Evolutionary conservation across 2,329 filamentous ascomycete species (phyloP), one percentile per base, ranked within the genome.

Genomic region (Davidsoniella virescens): DNA sequence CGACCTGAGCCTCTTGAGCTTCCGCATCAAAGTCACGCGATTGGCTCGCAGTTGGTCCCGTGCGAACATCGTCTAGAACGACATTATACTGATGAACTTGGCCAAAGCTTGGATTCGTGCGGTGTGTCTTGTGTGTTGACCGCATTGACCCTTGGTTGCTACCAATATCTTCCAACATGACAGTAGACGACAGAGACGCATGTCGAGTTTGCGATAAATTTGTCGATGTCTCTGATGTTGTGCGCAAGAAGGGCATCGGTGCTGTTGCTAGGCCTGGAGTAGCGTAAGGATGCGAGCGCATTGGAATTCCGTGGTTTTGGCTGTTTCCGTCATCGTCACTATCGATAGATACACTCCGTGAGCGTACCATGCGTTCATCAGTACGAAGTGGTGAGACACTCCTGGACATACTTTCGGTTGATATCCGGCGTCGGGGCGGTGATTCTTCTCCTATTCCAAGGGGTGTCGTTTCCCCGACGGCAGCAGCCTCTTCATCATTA

Each of bases 1-100:
- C 44, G 20, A 51, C 39, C 39, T 51, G 43, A 14, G 41, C 50
- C 36, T 51, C 43, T n/a, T 51, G 50, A 18, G 44, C 50, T 26
- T 51, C 50, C 5, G 41, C 44, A 44, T 51, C 50, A 12, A 51
- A 39, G 14, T 40, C 40, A 14, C 39, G 23, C 26, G 29, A 44
- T 36, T 46, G 44, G 6, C 40, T 44, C 39, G 44, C 26, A 5
- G 50, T 37, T 16, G 37, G 23, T 29, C 44, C 47, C 18, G 38
- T 47, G 20, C 44, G 44, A 12, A 51, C 50, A 17, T 47, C 44
- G 20, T 51, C 50, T n/a, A 51, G 14, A 16, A 49, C 42, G 33
- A 78, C 71, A 52, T 65, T 75, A 50, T 77, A 75, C 33, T 78
- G 73, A 52, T 71, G 66, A 18, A 81, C 78, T 50, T 68, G 68